Evolutionary conservation across 1,284 basidiomycete genomes (phyloP).

Genomic region (Anthracocystis walkeri): DNA sequence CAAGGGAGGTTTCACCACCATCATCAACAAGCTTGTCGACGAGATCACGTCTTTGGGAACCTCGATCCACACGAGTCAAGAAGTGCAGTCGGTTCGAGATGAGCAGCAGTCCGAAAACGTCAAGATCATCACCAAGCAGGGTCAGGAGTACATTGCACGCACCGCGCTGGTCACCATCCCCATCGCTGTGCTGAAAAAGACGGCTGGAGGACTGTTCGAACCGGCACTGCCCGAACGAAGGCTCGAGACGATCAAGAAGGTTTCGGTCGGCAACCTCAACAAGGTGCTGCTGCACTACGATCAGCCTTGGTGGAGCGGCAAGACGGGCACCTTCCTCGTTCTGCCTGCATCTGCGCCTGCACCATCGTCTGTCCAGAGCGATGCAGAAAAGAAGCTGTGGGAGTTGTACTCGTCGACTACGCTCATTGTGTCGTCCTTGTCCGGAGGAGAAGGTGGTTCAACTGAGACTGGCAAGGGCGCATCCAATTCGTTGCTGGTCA

Average conservation of each 20-base stretch:
- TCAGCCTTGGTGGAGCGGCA: constrained; percentile 71
- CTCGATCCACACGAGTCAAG: constrained; percentile 68
- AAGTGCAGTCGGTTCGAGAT: constrained; percentile 42
- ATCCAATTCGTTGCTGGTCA: constrained; percentile 70
- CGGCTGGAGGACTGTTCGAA: constrained; percentile 58
- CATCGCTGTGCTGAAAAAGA: constrained; percentile 69
- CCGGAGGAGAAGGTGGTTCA: constrained; percentile 6
- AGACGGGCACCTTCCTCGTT: constrained; percentile 70
- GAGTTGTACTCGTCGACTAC: constrained; percentile 57
- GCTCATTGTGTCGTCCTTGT: constrained; percentile 70
- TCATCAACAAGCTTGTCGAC: constrained; percentile 69
- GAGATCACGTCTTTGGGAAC: constrained; percentile 69
- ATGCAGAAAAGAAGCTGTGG: constrained; percentile 35
- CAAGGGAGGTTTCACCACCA: constrained; percentile 71
- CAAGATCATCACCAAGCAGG: constrained; percentile 42
- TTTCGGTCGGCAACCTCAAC: constrained; percentile 64
- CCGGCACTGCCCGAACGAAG: constrained; percentile 66
- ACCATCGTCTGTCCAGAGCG: constrained; percentile 19
- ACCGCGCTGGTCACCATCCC: constrained; percentile 69
- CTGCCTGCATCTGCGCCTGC: constrained; percentile 63
- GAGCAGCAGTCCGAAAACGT: constrained; percentile 26
- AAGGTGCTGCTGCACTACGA: constrained; percentile 70
- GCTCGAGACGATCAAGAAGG: constrained; percentile 62
- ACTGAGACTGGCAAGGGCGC: constrained; percentile 37
- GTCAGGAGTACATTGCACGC: constrained; percentile 53